Percentiles rank a stretch among this genome's conserved stretches.
Evolutionary conservation across 257 asterid species (phyloP).

Genomic region (Striga asiatica): DNA sequence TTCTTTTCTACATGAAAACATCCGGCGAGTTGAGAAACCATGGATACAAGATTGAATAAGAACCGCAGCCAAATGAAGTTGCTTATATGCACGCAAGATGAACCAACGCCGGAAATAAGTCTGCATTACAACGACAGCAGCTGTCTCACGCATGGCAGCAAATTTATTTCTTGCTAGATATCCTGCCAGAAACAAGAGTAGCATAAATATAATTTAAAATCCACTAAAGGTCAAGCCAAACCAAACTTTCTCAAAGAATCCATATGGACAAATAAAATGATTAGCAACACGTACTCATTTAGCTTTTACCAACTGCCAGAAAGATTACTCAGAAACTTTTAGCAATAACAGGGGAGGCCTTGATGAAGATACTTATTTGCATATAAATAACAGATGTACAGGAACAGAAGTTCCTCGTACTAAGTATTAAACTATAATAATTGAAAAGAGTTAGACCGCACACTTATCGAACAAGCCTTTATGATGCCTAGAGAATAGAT

Average conservation of each 20-base stretch:
- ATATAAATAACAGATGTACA: background rate
- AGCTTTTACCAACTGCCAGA: constrained; percentile 8
- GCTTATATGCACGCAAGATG: constrained; percentile 48
- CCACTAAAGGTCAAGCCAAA: constrained; percentile 2
- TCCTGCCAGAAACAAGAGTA: constrained; percentile 39
- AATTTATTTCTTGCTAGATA: constrained; percentile 49
- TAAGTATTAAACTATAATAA: background rate
- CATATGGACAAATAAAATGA: background rate
- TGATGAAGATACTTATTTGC: background rate
- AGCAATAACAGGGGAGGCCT: background rate
- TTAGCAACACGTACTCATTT: background rate
- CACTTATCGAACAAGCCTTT: background rate
- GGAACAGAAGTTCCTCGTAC: constrained; percentile 3
- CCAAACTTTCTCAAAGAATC: constrained; percentile 5
- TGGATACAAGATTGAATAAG: constrained; percentile 63
- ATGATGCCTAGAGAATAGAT: background rate
- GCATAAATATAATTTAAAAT: constrained; percentile 1
- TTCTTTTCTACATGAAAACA: constrained; percentile 46
- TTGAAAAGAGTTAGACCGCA: background rate
- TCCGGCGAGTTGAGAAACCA: constrained; percentile 59
- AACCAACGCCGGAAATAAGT: constrained; percentile 53
- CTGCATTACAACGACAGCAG: constrained; percentile 66
- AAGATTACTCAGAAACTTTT: background rate
- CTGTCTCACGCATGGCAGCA: constrained; percentile 39
- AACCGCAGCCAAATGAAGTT: constrained; percentile 45